These are phyloP conservation scores for Pythium vanterpoolii DNA, from an alignment of 352 stramenopile genomes.

Conservation along the genomic window DNA sequence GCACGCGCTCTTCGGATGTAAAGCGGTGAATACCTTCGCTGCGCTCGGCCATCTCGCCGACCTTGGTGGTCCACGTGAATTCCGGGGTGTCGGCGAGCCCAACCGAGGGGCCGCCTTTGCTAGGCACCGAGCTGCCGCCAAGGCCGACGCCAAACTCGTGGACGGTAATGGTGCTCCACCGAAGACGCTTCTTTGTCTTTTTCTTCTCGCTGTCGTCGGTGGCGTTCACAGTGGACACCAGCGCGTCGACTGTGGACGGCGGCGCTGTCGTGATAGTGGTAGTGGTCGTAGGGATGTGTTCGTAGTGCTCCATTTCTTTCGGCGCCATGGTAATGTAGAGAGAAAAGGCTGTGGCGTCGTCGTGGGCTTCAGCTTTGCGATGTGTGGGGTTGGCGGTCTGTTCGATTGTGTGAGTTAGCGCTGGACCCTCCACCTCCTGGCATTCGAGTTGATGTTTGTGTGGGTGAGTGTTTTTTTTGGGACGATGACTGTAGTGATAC, in stretches of 20 bases:
- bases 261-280: not conserved
- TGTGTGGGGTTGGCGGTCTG: slow-evolving; percentile 16
- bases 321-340: slow-evolving; percentile 31
- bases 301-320: slow-evolving; percentile 37
- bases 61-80: slow-evolving; percentile 47
- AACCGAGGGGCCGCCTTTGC: slow-evolving; percentile 37
- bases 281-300: not conserved
- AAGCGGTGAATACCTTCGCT: slow-evolving; percentile 47
- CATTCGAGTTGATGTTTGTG: slow-evolving; percentile 23
- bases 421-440: slow-evolving; percentile 23
- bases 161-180: slow-evolving; percentile 43
- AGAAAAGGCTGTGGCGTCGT: slow-evolving; percentile 1
- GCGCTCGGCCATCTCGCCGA: slow-evolving; percentile 42
- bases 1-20: slow-evolving; percentile 31
- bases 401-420: slow-evolving; percentile 25
- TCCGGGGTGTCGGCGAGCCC: slow-evolving; percentile 36
- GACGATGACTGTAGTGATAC: slow-evolving; percentile 24
- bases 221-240: slow-evolving; percentile 25
- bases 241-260: not conserved
- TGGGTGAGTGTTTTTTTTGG: slow-evolving; percentile 32
- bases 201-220: slow-evolving; percentile 47
- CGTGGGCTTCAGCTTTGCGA: slow-evolving; percentile 6
- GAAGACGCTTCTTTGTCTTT: slow-evolving; percentile 51
- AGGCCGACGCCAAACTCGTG: slow-evolving; percentile 48
- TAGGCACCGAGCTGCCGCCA: slow-evolving; percentile 36